phyloP scores from a whole-genome alignment of 495 filamentous ascomycete species.

The Oleoguttula mirabilis region DNA sequence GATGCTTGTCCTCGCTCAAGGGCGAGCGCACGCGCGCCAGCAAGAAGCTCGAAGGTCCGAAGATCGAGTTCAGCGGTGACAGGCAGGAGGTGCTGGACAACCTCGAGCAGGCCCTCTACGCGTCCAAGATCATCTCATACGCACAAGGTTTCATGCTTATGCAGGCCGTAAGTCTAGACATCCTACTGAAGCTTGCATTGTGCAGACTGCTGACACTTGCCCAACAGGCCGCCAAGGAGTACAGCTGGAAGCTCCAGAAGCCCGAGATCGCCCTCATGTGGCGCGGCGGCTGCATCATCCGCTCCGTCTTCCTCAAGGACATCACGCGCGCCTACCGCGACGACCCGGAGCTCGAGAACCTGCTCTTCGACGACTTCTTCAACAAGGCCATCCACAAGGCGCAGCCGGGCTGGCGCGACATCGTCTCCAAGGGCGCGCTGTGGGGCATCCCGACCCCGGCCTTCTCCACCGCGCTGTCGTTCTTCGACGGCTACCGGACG shows the following conservation, averaged over 20 bases:
- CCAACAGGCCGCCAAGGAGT: slow-evolving; percentile 80
- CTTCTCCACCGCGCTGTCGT: slow-evolving; percentile 90
- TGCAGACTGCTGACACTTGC: slow-evolving; percentile 66
- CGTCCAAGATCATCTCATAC: slow-evolving; percentile 99
- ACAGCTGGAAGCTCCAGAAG: slow-evolving; percentile 98
- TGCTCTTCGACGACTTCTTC: slow-evolving; percentile 98
- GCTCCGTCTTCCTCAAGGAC: slow-evolving; percentile 98
- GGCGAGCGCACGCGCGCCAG: slow-evolving; percentile 78
- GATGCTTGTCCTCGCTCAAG: slow-evolving; percentile 90
- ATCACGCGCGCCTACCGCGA: slow-evolving; percentile 94
- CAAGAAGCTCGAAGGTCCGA: slow-evolving; percentile 62
- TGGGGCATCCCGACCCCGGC: slow-evolving; percentile 91
- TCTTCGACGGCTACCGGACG: slow-evolving; percentile 97
- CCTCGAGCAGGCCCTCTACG: slow-evolving; percentile 96
- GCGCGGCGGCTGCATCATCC: slow-evolving; percentile 99
- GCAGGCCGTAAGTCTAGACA: slow-evolving; percentile 62
- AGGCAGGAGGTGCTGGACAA: slow-evolving; percentile 87
- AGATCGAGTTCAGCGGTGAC: slow-evolving; percentile 72
- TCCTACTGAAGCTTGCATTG: background rate
- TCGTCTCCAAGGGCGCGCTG: slow-evolving; percentile 78
- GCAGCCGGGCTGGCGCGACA: slow-evolving; percentile 90
- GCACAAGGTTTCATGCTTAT: slow-evolving; percentile 99
- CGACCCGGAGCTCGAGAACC: slow-evolving; percentile 91
- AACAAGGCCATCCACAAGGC: slow-evolving; percentile 96
- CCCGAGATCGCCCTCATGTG: slow-evolving; percentile 99